Evolutionary conservation across 108 stramenopile species (phyloP), one percentile per base, ranked within the genome.

Genomic region (Skeletonema grethae): DNA sequence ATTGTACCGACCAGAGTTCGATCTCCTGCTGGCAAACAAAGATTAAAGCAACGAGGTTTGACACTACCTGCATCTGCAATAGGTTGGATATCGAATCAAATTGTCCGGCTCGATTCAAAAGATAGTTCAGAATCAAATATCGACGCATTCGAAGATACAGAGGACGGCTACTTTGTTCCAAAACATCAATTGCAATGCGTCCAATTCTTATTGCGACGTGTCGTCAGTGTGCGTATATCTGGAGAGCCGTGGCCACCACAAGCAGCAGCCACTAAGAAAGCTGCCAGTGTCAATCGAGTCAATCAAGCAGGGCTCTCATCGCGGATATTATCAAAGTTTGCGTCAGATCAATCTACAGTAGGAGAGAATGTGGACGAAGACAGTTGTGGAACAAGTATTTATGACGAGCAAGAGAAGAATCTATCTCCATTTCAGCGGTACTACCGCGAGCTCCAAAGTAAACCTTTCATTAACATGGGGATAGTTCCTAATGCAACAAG

Each of bases 11-110:
- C 36, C 45, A 65, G 34, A 12, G 38, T 16, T 20, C 45, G 60
- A 12, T 29, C 35, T 22, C 29, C 22, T 36, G 10, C 43, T 18
- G 12, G 39, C 15, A 59, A 38, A 15, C 53, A 59, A 31, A 53
- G 24, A 24, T 63, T n/a, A 41, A 58, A 43, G 22, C 65, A 72
- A 32, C 62, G 75, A 13, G 91, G 91, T 15, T 63, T 93, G 31
- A 87, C 89, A 6, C 64, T 93, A 12, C 91, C 91, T 11, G 91
- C 86, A 11, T 77, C 85, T 15, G 89, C 89, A 16, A 65, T 93
- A 57, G 91, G 86, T 28, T 93, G 91, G 91, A 59, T 93, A 48
- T 84, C 86, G 11, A 45, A 43, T 34, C 84, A 88, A 72, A 48
- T 88, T 5, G 68, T 67, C 34, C 30, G 34, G n/a, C 38, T 48